Percentiles rank a stretch among this genome's conserved stretches.
Evolutionary conservation across 371 early-diverging fungal genomes (phyloP).

Genomic region (Nematocida minor): DNA sequence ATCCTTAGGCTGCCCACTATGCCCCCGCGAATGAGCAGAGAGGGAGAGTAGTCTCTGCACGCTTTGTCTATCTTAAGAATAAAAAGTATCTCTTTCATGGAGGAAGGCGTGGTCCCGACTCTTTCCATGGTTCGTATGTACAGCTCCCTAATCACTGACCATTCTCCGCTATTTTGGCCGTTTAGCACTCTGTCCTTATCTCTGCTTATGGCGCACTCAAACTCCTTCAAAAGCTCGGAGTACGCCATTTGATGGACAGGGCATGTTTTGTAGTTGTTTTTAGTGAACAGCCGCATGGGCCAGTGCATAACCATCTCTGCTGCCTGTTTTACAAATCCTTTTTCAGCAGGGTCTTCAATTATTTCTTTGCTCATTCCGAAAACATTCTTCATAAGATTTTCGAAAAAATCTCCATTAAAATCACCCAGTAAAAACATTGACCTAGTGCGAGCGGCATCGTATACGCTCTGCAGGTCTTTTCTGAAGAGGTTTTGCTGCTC

Average conservation of each 20-base stretch:
- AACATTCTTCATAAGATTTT: slow-evolving; percentile 17
- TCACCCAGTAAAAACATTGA: neutral
- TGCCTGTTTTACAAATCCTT: too few species aligned
- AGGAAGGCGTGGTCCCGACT: neutral
- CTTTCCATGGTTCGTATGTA: slow-evolving; percentile 14
- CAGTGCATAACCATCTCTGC: neutral
- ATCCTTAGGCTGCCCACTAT: slow-evolving; percentile 6
- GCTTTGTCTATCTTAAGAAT: slow-evolving; percentile 13
- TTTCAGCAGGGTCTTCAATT: neutral
- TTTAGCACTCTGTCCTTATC: neutral
- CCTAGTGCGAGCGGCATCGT: neutral
- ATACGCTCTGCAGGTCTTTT: neutral
- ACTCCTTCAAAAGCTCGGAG: slow-evolving; percentile 22
- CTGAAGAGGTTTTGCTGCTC: neutral
- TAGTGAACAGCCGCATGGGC: neutral
- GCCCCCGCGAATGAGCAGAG: neutral
- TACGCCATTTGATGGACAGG: neutral
- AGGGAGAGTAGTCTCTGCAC: slow-evolving; percentile 13
- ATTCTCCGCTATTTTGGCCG: neutral
- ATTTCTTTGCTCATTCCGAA: neutral
- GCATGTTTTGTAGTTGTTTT: neutral
- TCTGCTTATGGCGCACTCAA: neutral
- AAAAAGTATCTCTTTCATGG: slow-evolving; percentile 12
- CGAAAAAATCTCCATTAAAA: slow-evolving; percentile 15
- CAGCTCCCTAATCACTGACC: slow-evolving; percentile 33